Base-by-base conservation (phyloP, 2,329 filamentous ascomycete species). In the Ophiostoma quercus region DNA sequence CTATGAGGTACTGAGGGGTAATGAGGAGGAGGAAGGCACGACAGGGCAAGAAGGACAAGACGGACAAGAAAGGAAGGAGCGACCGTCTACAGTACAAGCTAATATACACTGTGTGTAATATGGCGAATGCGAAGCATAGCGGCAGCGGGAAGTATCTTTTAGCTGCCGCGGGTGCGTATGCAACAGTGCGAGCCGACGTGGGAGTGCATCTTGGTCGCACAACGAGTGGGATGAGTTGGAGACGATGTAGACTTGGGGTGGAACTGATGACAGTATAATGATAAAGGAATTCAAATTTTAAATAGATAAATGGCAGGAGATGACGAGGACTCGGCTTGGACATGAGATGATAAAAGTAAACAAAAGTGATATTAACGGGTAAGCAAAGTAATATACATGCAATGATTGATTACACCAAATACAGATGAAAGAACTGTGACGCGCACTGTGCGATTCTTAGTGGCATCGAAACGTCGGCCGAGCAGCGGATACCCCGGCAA, bases 1-100 rank as follows among this genome's bases (percentile, higher is more conserved):
- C 43, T 4, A 47, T 47, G 43, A 47, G 43, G 19, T 62, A 62
- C 57, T 29, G 57, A 62, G 57, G 57, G 57, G 57, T 62, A 62
- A 62, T 62, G 34, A 62, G 0, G 14, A 32, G 25, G 57, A 62
- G 22, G 54, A 32, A 57, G 51, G 51, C 5, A 25, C 8, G 51
- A 12, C 19, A 62, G 25, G 57, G 25, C 57, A 54, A 54, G 51
- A 57, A 57, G 43, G 43, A n/a, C 57, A 57, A 57, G 51, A 57
- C 22, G 43, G 43, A 47, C 43, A 47, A 47, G 43, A 47, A n/a
- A 47, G 43, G 43, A 47, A 22, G 51, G 51, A 57, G 51, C 57
- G 57, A 60, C 57, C 12, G 22, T 16, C 9, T 7, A 62, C 57
- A 62, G 57, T 62, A 25, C 4, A 57, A 22, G 2, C 5, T 3